These are phyloP conservation scores for Candida bentonensis DNA, from an alignment of 805 yeast genomes.

Conservation along the genomic window DNA sequence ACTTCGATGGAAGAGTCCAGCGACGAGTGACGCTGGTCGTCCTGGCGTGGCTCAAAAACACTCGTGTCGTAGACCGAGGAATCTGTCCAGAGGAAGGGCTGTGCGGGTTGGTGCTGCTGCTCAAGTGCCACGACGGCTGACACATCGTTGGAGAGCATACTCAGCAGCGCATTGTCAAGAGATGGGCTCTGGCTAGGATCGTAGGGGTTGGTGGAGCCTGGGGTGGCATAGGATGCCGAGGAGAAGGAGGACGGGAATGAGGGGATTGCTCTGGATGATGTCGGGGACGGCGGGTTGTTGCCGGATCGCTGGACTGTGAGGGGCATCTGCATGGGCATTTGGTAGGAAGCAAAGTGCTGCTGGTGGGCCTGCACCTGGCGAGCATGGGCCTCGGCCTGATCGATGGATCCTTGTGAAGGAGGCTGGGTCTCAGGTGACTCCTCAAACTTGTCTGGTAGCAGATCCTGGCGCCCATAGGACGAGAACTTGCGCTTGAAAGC, in stretches of 20 bases:
- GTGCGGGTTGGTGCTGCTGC: neutral
- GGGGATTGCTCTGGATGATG: neutral
- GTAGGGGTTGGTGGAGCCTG: neutral
- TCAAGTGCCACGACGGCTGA: neutral
- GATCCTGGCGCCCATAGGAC: neutral
- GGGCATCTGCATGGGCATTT: neutral
- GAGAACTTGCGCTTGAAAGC: neutral
- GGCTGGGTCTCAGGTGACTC: neutral
- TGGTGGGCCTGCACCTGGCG: too few species aligned
- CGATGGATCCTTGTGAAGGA: neutral
- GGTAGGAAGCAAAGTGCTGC: neutral
- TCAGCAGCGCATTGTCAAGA: neutral
- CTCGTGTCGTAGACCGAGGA: neutral
- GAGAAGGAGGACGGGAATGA: slow-evolving; percentile 1
- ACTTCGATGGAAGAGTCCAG: neutral
- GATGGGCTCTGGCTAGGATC: slow-evolving; percentile 1
- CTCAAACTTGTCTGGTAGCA: neutral
- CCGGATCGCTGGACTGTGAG: too few species aligned
- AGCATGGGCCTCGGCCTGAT: neutral
- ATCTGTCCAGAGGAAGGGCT: neutral
- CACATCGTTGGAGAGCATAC: neutral
- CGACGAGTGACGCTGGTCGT: neutral
- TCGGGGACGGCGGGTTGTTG: neutral
- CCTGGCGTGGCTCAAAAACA: neutral
- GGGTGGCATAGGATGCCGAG: neutral